These are phyloP conservation scores for Fusarium verrucosum DNA, from an alignment of 2,329 filamentous ascomycete species.

Conservation along the genomic window DNA sequence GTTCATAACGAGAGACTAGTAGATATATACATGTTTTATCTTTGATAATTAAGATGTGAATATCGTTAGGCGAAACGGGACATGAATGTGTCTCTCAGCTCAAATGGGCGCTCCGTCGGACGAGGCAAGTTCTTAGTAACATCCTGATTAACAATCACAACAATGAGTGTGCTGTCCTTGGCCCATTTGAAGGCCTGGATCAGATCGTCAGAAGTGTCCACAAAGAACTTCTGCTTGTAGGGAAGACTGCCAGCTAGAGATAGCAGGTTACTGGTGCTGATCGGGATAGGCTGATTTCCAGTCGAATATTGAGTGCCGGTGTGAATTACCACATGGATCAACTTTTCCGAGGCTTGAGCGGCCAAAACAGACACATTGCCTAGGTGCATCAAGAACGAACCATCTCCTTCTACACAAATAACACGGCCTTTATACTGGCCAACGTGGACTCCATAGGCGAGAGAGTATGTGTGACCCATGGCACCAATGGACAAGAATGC, in stretches of 20 bases:
- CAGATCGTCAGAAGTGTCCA: slow-evolving; percentile 9
- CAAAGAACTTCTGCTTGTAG: slow-evolving; percentile 19
- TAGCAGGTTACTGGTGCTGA: neutral
- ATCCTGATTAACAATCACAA: slow-evolving; percentile 6
- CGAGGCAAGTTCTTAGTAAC: neutral
- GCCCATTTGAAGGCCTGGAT: slow-evolving; percentile 13
- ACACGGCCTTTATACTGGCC: neutral
- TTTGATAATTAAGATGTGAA: too few relatives aligned
- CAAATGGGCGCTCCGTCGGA: neutral
- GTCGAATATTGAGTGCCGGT: neutral
- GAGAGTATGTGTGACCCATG: neutral
- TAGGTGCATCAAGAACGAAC: slow-evolving; percentile 3
- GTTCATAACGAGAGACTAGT: too few relatives aligned
- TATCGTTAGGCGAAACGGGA: neutral
- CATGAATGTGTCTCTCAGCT: neutral
- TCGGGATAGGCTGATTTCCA: neutral
- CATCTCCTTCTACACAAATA: neutral
- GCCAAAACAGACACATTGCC: neutral
- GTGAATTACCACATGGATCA: slow-evolving; percentile 4
- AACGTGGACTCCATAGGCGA: neutral
- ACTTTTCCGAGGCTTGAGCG: neutral
- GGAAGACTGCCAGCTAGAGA: slow-evolving; percentile 3
- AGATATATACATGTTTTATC: too few relatives aligned
- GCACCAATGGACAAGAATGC: slow-evolving; percentile 1
- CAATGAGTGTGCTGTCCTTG: slow-evolving; percentile 8